These are phyloP conservation scores for Amaranthus palmeri DNA, from an alignment of 148 eudicot genomes.

Conservation along the genomic window DNA sequence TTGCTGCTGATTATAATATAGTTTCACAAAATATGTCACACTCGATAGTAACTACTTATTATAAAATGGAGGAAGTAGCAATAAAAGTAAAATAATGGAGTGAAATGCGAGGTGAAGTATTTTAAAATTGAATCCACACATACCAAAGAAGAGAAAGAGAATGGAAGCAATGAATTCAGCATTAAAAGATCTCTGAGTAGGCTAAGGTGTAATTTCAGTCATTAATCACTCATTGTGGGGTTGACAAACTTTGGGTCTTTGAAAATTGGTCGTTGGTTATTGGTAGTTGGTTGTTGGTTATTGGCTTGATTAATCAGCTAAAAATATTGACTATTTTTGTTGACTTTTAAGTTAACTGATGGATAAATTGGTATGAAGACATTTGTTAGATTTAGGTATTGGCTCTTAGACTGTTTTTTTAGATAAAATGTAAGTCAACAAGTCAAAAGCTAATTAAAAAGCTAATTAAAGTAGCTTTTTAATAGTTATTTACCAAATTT, in stretches of 20 bases:
- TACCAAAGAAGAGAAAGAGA: conserved; percentile 15
- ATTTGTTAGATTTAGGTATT: not conserved
- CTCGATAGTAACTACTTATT: too few relatives aligned
- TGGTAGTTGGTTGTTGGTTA: not conserved
- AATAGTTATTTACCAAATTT: too few relatives aligned
- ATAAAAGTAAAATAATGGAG: conserved; percentile 20
- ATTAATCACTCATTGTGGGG: conserved; percentile 10
- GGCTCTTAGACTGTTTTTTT: too few relatives aligned
- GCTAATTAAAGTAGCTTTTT: too few relatives aligned
- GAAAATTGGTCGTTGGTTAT: not conserved
- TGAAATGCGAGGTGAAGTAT: conserved; percentile 6
- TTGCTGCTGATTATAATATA: too few relatives aligned
- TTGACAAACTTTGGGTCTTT: not conserved
- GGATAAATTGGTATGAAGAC: not conserved
- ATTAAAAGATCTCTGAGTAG: conserved; percentile 19
- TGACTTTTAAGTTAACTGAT: not conserved
- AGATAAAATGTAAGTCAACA: too few relatives aligned
- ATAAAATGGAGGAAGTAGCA: too few relatives aligned
- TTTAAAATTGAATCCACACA: conserved; percentile 25
- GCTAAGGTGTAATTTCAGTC: not conserved
- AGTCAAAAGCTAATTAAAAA: too few relatives aligned
- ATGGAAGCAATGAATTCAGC: conserved; percentile 23
- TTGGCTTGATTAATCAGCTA: too few relatives aligned
- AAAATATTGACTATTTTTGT: not conserved
- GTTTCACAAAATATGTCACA: too few relatives aligned